Conservation (phyloP, 768 basidiomycete species). For the Termitomyces sp. region DNA sequence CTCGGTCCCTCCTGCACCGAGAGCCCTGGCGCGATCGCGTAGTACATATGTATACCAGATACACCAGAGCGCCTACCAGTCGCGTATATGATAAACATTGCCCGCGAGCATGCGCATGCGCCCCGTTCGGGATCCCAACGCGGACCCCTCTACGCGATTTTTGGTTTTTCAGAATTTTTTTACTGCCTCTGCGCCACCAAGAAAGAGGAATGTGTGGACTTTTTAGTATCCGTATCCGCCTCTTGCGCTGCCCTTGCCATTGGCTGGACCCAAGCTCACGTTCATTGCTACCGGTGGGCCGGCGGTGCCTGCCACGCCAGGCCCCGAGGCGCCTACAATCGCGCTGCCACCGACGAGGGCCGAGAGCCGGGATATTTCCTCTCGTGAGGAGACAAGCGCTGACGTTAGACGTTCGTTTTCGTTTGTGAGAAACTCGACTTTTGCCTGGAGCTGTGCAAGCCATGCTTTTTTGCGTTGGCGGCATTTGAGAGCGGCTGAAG, state of each 20-base stretch:
- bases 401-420: conserved; percentile 93
- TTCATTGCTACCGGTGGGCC: conserved; percentile 2
- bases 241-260: background rate
- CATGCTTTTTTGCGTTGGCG: conserved; percentile 99
- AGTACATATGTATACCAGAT: background rate
- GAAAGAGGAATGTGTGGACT: background rate
- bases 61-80: background rate
- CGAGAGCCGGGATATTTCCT: conserved; percentile 84
- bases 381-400: conserved; percentile 81
- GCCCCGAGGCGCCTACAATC: conserved; percentile 36
- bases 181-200: background rate
- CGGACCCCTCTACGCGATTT: background rate
- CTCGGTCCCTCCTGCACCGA: background rate
- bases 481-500: conserved; percentile 91
- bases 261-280: background rate
- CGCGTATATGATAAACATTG: background rate
- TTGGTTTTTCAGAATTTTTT: background rate
- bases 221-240: conserved; percentile 1
- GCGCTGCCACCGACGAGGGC: conserved; percentile 65
- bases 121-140: background rate
- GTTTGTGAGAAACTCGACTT: conserved; percentile 85
- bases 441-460: conserved; percentile 87
- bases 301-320: conserved; percentile 16
- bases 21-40: background rate
- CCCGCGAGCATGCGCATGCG: background rate